Base-by-base conservation (phyloP, 2,329 filamentous ascomycete genomes). In the Pseudocercospora cruenta region DNA sequence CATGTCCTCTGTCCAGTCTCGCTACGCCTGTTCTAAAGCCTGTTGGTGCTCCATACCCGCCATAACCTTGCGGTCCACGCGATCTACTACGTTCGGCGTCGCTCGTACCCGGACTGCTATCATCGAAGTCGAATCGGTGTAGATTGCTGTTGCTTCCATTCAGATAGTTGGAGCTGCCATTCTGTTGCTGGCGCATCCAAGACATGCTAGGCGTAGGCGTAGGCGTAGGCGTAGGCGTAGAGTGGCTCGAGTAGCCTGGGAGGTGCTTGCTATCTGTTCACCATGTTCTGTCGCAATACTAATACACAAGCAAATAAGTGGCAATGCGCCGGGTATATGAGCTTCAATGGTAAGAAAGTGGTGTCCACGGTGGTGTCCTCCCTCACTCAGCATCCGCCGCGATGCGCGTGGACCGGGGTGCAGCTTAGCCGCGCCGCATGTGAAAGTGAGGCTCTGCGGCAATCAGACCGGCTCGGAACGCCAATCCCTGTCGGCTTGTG, bases 1-100 rank as follows among this genome's bases (percentile, higher is more conserved):
- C 80, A 49, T 75, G 76, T 59, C 76, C 76, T 64, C 82, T 77
- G 60, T 83, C 82, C 36, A 83, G 72, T 63, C 80, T 80, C 33
- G 77, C 76, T 7, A 73, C 73, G 4, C 70, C 73, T n/a, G 55
- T 28, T 69, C 72, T 14, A 76, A 71, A 19, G 58, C 64, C 62
- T 33, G 69, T 61, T 60, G 66, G 69, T 58, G 63, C 61, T 28
- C 71, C 69, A 57, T 75, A 75, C 57, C 78, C 80, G 14, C 78
- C 79, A 69, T 81, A 81, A 33, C 63, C 58, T 49, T 60, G 60
- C 4, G 80, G 76, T 6, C 79, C 75, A 39, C 79, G 70, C 51
- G 74, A 77, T 53, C 74, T 67, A 58, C 74, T 76, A 8, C 79
- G 74, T 47, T 77, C 76, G 26, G 78, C 76, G 28, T 75, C 75